phyloP scores from a whole-genome alignment of 2,329 filamentous ascomycete genomes.

The Acrodontium crateriforme region DNA sequence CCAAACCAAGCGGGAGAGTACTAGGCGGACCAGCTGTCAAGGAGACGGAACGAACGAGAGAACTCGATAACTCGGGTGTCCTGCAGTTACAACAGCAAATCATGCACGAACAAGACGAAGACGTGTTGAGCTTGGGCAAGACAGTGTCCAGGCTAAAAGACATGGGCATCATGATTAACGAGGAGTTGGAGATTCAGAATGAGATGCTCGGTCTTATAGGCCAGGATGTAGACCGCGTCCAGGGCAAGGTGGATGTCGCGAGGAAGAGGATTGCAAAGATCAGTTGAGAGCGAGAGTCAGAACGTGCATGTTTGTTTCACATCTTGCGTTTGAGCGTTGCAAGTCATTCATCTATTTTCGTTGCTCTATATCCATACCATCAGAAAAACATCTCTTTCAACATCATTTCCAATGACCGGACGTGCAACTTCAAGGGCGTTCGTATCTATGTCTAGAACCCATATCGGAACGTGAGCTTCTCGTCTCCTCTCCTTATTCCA shows the following conservation, averaged over 20 bases:
- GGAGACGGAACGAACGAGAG: conserved; percentile 63
- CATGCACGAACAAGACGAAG: conserved; percentile 61
- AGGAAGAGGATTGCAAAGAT: conserved; percentile 59
- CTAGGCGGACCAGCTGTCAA: conserved; percentile 54
- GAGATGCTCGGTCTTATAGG: conserved; percentile 55
- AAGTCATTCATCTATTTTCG: too few relatives aligned
- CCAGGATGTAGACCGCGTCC: conserved; percentile 50
- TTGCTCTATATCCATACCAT: too few relatives aligned
- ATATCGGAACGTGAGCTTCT: conserved; percentile 34
- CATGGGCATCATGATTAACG: conserved; percentile 63
- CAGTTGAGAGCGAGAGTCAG: conserved; percentile 4
- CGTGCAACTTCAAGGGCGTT: too few relatives aligned
- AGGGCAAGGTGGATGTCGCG: conserved; percentile 58
- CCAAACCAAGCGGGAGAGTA: conserved; percentile 44
- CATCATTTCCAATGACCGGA: too few relatives aligned
- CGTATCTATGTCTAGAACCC: conserved; percentile 23
- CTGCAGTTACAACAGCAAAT: conserved; percentile 59
- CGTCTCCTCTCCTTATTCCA: conserved; percentile 28
- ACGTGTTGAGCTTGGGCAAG: conserved; percentile 53
- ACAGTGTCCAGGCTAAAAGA: conserved; percentile 61
- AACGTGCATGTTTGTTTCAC: background rate
- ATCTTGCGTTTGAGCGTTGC: background rate
- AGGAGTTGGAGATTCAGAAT: conserved; percentile 59
- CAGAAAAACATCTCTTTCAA: too few relatives aligned
- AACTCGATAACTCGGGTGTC: conserved; percentile 63